Base-by-base conservation (phyloP, 2,329 filamentous ascomycete genomes). In the Nothomitra cinnamomea region DNA sequence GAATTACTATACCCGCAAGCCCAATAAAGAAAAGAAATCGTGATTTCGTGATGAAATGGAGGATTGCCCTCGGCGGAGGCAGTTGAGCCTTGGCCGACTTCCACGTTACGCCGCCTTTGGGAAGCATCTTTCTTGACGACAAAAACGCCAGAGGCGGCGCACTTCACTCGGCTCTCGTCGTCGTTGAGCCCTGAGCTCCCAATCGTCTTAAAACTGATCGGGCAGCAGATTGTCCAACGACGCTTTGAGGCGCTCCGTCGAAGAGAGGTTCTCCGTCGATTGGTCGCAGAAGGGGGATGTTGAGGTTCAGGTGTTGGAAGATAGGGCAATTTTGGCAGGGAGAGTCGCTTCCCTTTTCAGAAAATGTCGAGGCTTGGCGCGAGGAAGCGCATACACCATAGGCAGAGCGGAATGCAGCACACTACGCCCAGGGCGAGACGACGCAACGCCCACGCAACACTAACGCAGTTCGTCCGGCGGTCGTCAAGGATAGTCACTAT, bases 81-180 rank as follows among this genome's bases (percentile, higher is more conserved):
- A 95, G 72, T 63, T 80, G 78, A 62, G 85, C 76, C 71, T 80
- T 85, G 60, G 89, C 84, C 60, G 86, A 84, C 75, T 94, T 95
- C 89, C 90, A 96, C 67, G 81, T 88, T 64, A 90, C 77, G 66
- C 87, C 86, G 67, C 85, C 85, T 70, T 94, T 94, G 59, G 87
- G 85, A 62, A 94, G 80, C 72, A 95, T 80, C 89, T 95, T 95
- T 24, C 28, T 24, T 35, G 12, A 49, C 25, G 45, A n/a, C 8
- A 28, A 28, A 28, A 13, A 32, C 28, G 28, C 28, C 28, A 32
- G 28, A 32, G 28, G 28, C 28, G 28, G 28, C 28, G 28, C 28
- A 32, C 28, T 32, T 32, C 28, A 32, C 28, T 32, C 28, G 10
- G 28, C 28, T 21, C 17, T 49, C 45, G 24, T 28, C 5, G 45